Evolutionary conservation across 352 stramenopile species (phyloP).

Genomic region (Aphanomyces euteiches): DNA sequence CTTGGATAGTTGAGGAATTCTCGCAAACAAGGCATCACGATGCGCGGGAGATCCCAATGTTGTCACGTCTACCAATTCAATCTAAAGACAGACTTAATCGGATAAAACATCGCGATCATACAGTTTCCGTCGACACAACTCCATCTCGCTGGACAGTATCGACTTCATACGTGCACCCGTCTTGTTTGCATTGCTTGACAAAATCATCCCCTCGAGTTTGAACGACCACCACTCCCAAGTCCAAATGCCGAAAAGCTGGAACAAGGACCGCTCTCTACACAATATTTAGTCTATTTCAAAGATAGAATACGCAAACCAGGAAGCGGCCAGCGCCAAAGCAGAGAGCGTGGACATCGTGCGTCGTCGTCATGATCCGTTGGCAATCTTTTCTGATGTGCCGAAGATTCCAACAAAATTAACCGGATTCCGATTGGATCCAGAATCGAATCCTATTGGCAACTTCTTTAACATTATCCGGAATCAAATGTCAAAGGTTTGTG

Average conservation of each 20-base stretch:
- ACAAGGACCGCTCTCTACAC: slow-evolving; percentile 57
- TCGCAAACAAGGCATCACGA: slow-evolving; percentile 38
- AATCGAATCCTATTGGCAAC: too few species aligned
- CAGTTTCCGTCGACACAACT: slow-evolving; percentile 38
- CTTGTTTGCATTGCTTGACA: slow-evolving; percentile 37
- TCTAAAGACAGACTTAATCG: neutral
- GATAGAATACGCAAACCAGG: slow-evolving; percentile 39
- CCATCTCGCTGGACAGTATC: slow-evolving; percentile 59
- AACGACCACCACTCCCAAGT: slow-evolving; percentile 49
- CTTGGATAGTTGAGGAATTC: slow-evolving; percentile 41
- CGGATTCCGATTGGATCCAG: too few species aligned
- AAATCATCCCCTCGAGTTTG: slow-evolving; percentile 62
- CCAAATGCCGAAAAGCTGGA: slow-evolving; percentile 42
- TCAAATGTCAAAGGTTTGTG: too few species aligned
- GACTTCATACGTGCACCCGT: slow-evolving; percentile 52
- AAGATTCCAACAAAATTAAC: too few species aligned
- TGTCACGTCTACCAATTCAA: slow-evolving; percentile 35
- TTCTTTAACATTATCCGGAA: too few species aligned
- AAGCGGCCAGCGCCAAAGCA: slow-evolving; percentile 74
- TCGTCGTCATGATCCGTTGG: neutral
- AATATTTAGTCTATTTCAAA: slow-evolving; percentile 9
- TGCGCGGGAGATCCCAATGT: slow-evolving; percentile 40
- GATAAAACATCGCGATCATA: slow-evolving; percentile 36
- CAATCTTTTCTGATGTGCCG: neutral
- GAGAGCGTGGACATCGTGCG: slow-evolving; percentile 32